These are phyloP conservation scores for Casuarina cunninghamiana DNA, from an alignment of 306 rosid genomes.

Conservation along the genomic window DNA sequence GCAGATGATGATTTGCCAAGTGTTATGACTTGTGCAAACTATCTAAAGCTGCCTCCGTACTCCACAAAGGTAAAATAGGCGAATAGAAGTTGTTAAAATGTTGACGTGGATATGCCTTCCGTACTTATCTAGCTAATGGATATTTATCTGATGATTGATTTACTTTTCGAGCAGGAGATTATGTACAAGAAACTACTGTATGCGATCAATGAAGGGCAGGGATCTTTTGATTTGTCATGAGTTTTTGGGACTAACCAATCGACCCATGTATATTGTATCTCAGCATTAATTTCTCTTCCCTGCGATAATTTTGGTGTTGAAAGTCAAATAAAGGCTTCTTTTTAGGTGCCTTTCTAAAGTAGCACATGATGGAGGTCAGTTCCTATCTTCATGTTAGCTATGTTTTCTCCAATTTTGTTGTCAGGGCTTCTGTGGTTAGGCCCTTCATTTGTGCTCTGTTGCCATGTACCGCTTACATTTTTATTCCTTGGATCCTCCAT, in stretches of 20 bases:
- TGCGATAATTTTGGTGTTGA: slow-evolving; percentile 50
- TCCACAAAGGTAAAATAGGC: slow-evolving; percentile 69
- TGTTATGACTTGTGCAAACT: slow-evolving; percentile 99
- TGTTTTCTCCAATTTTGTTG: neutral
- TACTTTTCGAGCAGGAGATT: slow-evolving; percentile 62
- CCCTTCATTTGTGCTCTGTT: neutral
- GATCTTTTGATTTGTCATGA: slow-evolving; percentile 98
- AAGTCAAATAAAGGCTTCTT: slow-evolving; percentile 50
- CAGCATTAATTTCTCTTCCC: slow-evolving; percentile 46
- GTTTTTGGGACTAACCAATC: slow-evolving; percentile 49
- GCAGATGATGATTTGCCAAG: slow-evolving; percentile 98
- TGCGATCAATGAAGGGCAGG: slow-evolving; percentile 99
- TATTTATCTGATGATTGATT: slow-evolving; percentile 22
- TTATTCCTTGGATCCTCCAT: neutral
- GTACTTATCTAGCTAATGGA: neutral
- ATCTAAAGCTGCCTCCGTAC: slow-evolving; percentile 98
- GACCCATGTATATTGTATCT: slow-evolving; percentile 57
- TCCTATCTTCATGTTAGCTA: neutral
- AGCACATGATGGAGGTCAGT: slow-evolving; percentile 56
- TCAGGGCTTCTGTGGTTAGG: neutral
- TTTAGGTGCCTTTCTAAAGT: slow-evolving; percentile 36
- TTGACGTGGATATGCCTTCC: neutral
- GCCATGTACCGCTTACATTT: neutral
- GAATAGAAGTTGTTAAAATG: neutral
- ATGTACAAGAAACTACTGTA: slow-evolving; percentile 93